A percentile compares a stretch with the other conserved stretches of the same genome.
phyloP scores from a whole-genome alignment of 2,329 filamentous ascomycete species.

The Ambrosiella cleistominuta region DNA sequence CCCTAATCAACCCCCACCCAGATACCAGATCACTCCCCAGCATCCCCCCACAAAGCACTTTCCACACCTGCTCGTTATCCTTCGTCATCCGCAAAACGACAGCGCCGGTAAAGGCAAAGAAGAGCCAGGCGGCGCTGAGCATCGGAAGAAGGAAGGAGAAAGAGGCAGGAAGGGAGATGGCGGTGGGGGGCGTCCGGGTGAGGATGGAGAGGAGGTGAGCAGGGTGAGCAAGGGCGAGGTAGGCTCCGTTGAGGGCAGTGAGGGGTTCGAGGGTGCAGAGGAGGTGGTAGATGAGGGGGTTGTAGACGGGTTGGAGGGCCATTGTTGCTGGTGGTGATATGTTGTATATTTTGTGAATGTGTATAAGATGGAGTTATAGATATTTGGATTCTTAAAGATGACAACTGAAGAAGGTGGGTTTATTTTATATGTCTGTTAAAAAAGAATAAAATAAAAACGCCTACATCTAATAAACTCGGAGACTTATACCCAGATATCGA shows the following conservation, averaged over 20 bases:
- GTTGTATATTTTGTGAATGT: background rate
- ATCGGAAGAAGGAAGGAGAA: constrained; percentile 9
- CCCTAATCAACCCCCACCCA: constrained; percentile 5
- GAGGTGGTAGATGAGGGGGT: constrained; percentile 1
- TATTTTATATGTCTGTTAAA: no score
- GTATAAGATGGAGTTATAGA: background rate
- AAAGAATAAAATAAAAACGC: no score
- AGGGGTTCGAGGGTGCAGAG: constrained; percentile 8
- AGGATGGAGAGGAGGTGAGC: constrained; percentile 1
- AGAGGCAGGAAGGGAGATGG: background rate
- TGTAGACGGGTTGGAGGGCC: background rate
- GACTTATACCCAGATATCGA: no score
- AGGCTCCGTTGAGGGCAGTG: constrained; percentile 8
- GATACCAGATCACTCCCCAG: constrained; percentile 9
- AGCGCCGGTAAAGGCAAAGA: constrained; percentile 8
- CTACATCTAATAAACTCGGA: no score
- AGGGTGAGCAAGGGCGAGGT: constrained; percentile 5
- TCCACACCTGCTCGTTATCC: constrained; percentile 10
- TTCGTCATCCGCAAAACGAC: background rate
- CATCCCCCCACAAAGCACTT: constrained; percentile 8
- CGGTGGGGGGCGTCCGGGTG: constrained; percentile 1
- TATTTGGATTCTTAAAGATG: background rate
- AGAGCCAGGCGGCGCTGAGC: constrained; percentile 10
- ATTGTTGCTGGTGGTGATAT: background rate
- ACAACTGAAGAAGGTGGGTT: no score